Evolutionary conservation across 441 rosid species (phyloP).

Genomic region (Pelargonium fulgidum): DNA sequence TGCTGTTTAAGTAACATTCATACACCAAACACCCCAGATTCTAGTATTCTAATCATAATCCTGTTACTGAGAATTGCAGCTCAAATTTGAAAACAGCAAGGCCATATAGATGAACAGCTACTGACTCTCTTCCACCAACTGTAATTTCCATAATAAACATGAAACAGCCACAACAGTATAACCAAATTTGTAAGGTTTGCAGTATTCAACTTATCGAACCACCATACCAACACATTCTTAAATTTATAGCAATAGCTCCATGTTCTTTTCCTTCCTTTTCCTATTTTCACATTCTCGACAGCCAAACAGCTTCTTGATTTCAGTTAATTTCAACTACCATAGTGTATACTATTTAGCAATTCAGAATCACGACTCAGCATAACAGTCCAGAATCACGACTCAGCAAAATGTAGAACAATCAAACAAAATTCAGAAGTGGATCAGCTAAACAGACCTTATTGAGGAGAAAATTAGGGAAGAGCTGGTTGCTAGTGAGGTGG

Average conservation of each 20-base stretch:
- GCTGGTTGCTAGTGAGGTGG: conserved; percentile 66
- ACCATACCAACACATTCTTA: not conserved
- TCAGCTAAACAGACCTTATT: conserved; percentile 54
- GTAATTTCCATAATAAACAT: not conserved
- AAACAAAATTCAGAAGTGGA: not conserved
- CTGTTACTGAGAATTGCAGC: not conserved
- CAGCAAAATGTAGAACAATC: not conserved
- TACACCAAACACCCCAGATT: not conserved
- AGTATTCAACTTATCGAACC: not conserved
- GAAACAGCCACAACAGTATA: not conserved
- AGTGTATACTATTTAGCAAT: not conserved
- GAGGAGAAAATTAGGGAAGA: conserved; percentile 82
- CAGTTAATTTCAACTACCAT: not conserved
- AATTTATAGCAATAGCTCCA: not conserved
- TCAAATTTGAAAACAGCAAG: not conserved
- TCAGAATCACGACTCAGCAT: not conserved
- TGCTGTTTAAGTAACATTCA: not conserved
- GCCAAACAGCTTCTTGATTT: not conserved
- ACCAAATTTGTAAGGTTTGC: not conserved
- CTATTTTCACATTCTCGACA: not conserved
- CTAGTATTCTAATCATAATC: not conserved
- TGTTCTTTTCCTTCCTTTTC: not conserved
- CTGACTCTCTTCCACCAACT: not conserved
- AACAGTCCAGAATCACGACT: not conserved
- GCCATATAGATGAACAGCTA: not conserved